phyloP scores from a whole-genome alignment of 2,329 filamentous ascomycete genomes.

The Bertia moriformis region DNA sequence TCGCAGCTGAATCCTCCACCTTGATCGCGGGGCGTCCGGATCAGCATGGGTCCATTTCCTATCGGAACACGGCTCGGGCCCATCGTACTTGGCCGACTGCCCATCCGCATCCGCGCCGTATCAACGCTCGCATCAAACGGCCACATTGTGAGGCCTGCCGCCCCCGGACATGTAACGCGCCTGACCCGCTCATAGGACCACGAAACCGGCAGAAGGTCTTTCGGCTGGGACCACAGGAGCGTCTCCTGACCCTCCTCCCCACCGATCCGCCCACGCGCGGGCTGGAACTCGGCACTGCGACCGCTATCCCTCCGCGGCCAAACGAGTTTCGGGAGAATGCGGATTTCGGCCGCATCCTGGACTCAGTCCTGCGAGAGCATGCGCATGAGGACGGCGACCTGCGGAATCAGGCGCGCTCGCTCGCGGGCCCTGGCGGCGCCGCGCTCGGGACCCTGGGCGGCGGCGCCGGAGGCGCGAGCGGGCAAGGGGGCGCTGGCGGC shows the following conservation, averaged over 20 bases:
- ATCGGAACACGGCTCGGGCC: no score
- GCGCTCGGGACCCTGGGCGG: conserved; percentile 28
- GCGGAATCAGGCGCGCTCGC: conserved; percentile 41
- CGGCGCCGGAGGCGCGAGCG: conserved; percentile 38
- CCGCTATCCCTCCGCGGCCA: conserved; percentile 43
- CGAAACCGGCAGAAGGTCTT: no score
- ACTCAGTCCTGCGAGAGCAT: conserved; percentile 37
- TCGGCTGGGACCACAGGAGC: no score
- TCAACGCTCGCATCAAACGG: no score
- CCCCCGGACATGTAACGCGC: no score
- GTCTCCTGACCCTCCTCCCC: conserved; percentile 46
- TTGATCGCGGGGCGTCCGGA: no score
- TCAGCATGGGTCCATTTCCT: no score
- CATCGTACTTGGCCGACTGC: no score
- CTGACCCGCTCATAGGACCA: no score
- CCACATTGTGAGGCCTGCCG: no score
- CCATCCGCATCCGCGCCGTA: no score
- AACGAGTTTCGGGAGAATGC: conserved; percentile 43
- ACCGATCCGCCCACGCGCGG: conserved; percentile 34
- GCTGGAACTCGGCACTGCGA: conserved; percentile 45
- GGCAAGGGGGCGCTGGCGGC: conserved; percentile 29
- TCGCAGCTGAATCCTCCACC: no score
- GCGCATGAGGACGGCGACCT: conserved; percentile 41
- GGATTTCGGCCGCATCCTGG: conserved; percentile 41
- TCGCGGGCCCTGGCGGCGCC: conserved; percentile 35